Evolutionary conservation across 352 stramenopile species (phyloP), one percentile per base, ranked within the genome.

Genomic region (Plasmopara viticola): DNA sequence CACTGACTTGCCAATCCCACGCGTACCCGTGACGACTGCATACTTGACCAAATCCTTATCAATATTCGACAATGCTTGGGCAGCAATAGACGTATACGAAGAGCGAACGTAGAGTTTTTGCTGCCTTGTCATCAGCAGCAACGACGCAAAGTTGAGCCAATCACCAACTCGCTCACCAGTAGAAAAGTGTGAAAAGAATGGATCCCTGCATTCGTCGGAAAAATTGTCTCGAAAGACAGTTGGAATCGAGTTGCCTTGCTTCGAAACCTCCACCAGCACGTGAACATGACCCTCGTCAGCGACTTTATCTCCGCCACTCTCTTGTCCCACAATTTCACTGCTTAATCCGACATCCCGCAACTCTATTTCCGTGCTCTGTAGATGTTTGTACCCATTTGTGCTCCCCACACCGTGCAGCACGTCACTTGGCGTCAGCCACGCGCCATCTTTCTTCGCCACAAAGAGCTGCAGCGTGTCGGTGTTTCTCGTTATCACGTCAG

Each of bases 151-250:
- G 0, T 20, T 1, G 15, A 44, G 41, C 41, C 41, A 46, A 46
- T 33, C 41, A 46, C 17, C 17, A 33, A 33, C 43, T 48, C 38
- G 12, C 13, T 48, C 13, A 48, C 38, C 43, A 4, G 43, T 38
- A 12, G 43, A 9, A 25, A 48, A 38, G 34, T 38, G 43, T 25
- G 43, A 38, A 25, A 48, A 48, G 43, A 48, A 38, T 25, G 10
- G 20, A 48, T 48, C 43, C 6, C 43, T 48, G 43, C 43, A 48
- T 20, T 48, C 9, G 18, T 38, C 43, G 25, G 25, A 48, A 20
- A 25, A 12, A 25, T 25, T 25, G 14, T 38, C 28, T 48, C 35
- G 25, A 0, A 30, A 48, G 10, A 48, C 43, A 25, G 18, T 38
- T 38, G 5, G 43, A 48, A 30, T 25, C 10, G 43, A 38, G 28